Percentiles rank a stretch among this genome's conserved stretches.
Conservation (phyloP, 1,139 yeast genomes). For the Kodamaea ohmeri region DNA sequence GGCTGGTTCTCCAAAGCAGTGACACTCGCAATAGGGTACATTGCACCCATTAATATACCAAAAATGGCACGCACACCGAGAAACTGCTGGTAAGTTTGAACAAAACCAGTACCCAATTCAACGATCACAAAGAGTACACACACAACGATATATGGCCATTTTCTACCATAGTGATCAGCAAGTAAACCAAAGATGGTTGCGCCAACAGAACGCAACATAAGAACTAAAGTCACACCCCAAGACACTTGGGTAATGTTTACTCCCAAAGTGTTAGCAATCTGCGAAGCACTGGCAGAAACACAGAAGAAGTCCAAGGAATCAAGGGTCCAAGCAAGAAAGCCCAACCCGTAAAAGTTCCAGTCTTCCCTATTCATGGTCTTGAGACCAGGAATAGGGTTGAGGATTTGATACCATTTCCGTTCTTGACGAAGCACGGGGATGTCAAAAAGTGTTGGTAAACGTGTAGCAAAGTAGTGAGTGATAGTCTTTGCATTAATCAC, state of each 20-base stretch:
- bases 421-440: conserved; percentile 14
- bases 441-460: conserved; percentile 18
- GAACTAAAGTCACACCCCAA: conserved; percentile 79
- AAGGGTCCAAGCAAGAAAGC: conserved; percentile 74
- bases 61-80: conserved; percentile 67
- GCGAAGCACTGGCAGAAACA: conserved; percentile 58
- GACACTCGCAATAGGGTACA: conserved; percentile 66
- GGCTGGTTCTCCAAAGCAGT: conserved; percentile 71
- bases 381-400: conserved; percentile 57
- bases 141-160: conserved; percentile 62
- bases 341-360: conserved; percentile 63
- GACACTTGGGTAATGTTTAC: conserved; percentile 54
- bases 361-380: conserved; percentile 43
- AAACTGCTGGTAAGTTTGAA: conserved; percentile 60
- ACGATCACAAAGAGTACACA: conserved; percentile 52
- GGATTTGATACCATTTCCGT: conserved; percentile 17
- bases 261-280: conserved; percentile 53
- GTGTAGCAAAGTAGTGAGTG: conserved; percentile 12
- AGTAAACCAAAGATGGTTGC: conserved; percentile 66
- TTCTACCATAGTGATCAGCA: conserved; percentile 70
- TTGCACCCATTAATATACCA: conserved; percentile 71
- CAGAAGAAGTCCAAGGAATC: conserved; percentile 79
- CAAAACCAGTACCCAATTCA: conserved; percentile 74
- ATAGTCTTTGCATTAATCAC: conserved; percentile 6
- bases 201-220: conserved; percentile 79